Evolutionary conservation across 192 early-diverging fungal species (phyloP).

Genomic region (Pilobolus umbonatus): DNA sequence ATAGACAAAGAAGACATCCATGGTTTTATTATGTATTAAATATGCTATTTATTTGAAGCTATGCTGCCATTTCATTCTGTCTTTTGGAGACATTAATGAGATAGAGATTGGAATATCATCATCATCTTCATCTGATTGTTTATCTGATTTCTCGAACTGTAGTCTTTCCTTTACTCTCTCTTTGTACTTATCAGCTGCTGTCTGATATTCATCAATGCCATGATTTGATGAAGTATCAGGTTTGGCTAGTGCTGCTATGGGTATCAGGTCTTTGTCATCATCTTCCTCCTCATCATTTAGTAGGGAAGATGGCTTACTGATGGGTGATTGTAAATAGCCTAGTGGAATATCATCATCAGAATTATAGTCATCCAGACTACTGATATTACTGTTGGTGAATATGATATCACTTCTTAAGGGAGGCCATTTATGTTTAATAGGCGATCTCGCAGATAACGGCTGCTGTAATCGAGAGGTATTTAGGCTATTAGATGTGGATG

Average conservation of each 20-base stretch:
- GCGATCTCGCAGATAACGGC: constrained; percentile 1
- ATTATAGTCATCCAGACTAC: background rate
- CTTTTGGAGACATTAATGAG: background rate
- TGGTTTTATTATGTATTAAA: no score
- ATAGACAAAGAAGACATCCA: no score
- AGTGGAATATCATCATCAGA: constrained; percentile 2
- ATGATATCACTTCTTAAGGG: background rate
- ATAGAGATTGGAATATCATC: constrained; percentile 13
- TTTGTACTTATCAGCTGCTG: constrained; percentile 26
- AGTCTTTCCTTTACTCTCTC: constrained; percentile 22
- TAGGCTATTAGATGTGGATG: background rate
- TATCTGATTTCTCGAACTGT: background rate
- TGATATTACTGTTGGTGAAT: background rate
- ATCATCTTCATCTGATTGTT: constrained; percentile 10
- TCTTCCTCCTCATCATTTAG: constrained; percentile 27
- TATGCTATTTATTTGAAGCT: no score
- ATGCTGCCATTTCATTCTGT: no score
- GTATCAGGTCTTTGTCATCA: constrained; percentile 28
- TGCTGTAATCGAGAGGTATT: background rate
- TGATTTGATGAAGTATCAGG: background rate
- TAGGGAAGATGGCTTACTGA: constrained; percentile 8
- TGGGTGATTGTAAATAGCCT: constrained; percentile 6
- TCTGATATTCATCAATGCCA: constrained; percentile 9
- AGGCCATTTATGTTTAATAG: constrained; percentile 2
- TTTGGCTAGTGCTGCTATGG: constrained; percentile 9